A percentile compares a stretch with the other conserved stretches of the same genome.
phyloP scores from a whole-genome alignment of 2,329 filamentous ascomycete species.

The Xylaria sp. region DNA sequence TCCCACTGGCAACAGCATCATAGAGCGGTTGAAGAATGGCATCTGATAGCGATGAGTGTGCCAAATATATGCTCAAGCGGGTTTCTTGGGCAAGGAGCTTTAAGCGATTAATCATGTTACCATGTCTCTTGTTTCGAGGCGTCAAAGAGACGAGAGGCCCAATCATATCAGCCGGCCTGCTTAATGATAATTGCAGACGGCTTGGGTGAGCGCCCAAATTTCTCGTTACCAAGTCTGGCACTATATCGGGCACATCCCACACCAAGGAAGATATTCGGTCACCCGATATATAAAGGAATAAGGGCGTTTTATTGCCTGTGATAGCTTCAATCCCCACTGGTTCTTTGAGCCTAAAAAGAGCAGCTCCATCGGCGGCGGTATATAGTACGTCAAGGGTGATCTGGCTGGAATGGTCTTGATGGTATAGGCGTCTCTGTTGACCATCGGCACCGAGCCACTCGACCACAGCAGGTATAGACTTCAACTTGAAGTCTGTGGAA shows the following conservation, averaged over 20 bases:
- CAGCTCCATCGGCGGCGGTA: conserved; percentile 4
- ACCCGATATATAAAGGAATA: conserved; percentile 10
- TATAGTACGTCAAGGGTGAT: conserved; percentile 12
- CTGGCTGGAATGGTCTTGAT: conserved; percentile 7
- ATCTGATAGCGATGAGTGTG: conserved; percentile 3
- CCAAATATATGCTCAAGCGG: conserved; percentile 14
- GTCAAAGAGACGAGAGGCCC: conserved; percentile 3
- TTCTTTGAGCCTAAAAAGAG: conserved; percentile 14
- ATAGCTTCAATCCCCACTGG: conserved; percentile 7
- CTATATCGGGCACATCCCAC: conserved; percentile 2
- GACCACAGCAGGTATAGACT: conserved; percentile 14
- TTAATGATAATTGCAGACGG: conserved; percentile 13
- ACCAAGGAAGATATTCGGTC: conserved; percentile 12
- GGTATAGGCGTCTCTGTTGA: conserved; percentile 7
- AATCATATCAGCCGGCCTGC: conserved; percentile 13
- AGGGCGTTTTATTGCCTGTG: conserved; percentile 7
- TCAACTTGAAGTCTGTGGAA: conserved; percentile 5
- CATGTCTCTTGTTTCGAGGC: conserved; percentile 9
- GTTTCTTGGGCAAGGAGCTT: conserved; percentile 12
- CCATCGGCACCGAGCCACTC: conserved; percentile 11
- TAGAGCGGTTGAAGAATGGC: conserved; percentile 1
- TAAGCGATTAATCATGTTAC: conserved; percentile 9
- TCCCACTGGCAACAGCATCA: conserved; percentile 8
- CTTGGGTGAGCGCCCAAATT: conserved; percentile 8
- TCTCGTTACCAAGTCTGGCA: conserved; percentile 1